Percentiles rank a stretch among this genome's conserved stretches.
These are phyloP conservation scores for Pelagomonas calceolata DNA, from an alignment of 108 stramenopile genomes.

Conservation along the genomic window DNA sequence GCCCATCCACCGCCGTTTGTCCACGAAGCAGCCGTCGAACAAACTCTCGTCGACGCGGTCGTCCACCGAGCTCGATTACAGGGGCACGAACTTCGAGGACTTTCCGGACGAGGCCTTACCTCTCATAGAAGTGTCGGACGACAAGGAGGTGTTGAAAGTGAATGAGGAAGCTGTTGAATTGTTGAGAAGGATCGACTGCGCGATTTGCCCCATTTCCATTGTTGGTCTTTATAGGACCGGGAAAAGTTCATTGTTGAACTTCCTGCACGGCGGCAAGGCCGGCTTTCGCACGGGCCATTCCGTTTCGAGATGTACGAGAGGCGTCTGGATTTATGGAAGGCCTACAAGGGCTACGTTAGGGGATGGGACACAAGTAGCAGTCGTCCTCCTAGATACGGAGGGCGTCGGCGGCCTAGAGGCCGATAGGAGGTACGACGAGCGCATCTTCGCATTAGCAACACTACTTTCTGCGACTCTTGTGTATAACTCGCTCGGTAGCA, in stretches of 20 bases:
- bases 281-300: background rate
- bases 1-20: too few species aligned
- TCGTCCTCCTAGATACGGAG: slow-evolving; percentile 16
- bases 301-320: background rate
- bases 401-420: slow-evolving; percentile 6
- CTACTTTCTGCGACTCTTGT: slow-evolving; percentile 8
- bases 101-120: background rate
- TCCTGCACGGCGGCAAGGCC: background rate
- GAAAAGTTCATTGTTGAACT: background rate
- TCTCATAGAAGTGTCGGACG: background rate
- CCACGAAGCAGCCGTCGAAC: too few species aligned
- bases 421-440: slow-evolving; percentile 1
- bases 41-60: too few species aligned
- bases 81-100: background rate
- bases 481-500: slow-evolving; percentile 12
- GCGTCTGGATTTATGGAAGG: background rate
- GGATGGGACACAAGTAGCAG: background rate
- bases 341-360: background rate
- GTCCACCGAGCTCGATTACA: too few species aligned
- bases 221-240: background rate
- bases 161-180: background rate
- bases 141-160: background rate
- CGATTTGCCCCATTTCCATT: background rate
- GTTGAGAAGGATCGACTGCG: background rate
- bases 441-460: slow-evolving; percentile 11